Evolutionary conservation across 306 rosid species (phyloP).

Genomic region (Trichosanthes cucumerina): DNA sequence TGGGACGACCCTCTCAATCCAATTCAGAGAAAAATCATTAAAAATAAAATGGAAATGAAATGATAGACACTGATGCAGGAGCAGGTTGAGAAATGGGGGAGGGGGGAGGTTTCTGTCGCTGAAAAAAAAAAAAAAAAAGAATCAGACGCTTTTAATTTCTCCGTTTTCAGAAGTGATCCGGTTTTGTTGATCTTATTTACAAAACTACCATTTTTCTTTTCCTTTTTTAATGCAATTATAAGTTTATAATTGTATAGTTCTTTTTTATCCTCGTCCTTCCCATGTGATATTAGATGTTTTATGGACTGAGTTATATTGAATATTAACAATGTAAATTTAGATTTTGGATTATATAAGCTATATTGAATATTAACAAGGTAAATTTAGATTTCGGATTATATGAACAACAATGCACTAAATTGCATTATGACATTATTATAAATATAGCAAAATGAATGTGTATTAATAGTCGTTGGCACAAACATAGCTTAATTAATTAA

Average conservation of each 20-base stretch:
- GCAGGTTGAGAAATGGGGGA: neutral
- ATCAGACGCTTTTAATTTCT: neutral
- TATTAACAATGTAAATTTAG: too few species aligned
- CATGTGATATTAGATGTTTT: too few species aligned
- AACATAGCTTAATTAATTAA: too few species aligned
- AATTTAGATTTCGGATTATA: neutral
- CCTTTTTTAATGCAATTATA: neutral
- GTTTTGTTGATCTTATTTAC: neutral
- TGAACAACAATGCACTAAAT: accelerated
- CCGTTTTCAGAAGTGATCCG: neutral
- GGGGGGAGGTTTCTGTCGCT: neutral
- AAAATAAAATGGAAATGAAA: neutral
- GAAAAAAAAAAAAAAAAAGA: neutral
- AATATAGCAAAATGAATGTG: neutral
- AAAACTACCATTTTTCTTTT: neutral
- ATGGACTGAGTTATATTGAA: too few species aligned
- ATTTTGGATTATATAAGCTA: too few species aligned
- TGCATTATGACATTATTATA: neutral
- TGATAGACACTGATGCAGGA: neutral
- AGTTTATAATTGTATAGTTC: too few species aligned
- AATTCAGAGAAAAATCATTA: neutral
- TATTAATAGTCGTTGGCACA: too few species aligned
- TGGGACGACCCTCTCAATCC: neutral
- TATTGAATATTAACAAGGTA: neutral
- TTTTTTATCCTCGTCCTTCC: too few species aligned